Conservation (phyloP, 441 rosid genomes). For the Isatis lusitanica region DNA sequence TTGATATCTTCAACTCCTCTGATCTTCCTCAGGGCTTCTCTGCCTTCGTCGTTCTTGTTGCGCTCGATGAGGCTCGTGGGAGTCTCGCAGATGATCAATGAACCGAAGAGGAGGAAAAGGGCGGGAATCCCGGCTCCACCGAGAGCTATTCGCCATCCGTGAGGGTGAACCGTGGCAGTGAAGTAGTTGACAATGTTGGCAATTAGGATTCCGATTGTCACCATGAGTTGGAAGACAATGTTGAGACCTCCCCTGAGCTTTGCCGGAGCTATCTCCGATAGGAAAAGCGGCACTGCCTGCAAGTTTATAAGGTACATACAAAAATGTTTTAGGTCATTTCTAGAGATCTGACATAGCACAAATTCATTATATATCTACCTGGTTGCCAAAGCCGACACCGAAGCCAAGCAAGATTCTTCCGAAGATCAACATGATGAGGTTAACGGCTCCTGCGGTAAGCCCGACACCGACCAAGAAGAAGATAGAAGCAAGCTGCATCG, state of each 20-base stretch:
- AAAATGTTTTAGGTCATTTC: background rate
- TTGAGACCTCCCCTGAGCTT: conserved; percentile 58
- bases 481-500: conserved; percentile 49
- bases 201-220: conserved; percentile 58
- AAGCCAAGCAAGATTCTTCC: conserved; percentile 62
- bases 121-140: conserved; percentile 59
- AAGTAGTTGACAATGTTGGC: conserved; percentile 56
- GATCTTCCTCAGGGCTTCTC: conserved; percentile 41
- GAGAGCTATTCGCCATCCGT: conserved; percentile 62
- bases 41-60: conserved; percentile 43
- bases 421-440: conserved; percentile 49
- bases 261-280: conserved; percentile 63
- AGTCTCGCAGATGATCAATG: conserved; percentile 50
- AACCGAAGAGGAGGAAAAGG: conserved; percentile 42
- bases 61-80: conserved; percentile 69
- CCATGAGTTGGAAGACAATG: conserved; percentile 62
- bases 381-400: conserved; percentile 70
- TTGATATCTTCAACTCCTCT: conserved; percentile 54
- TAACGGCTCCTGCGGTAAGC: conserved; percentile 39
- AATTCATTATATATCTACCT: conserved; percentile 36
- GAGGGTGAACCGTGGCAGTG: conserved; percentile 40
- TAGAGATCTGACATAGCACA: background rate
- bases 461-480: conserved; percentile 53
- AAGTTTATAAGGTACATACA: background rate
- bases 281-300: conserved; percentile 67